Conservation (phyloP, 2,329 filamentous ascomycete genomes). For the Curvularia verruculosa region DNA sequence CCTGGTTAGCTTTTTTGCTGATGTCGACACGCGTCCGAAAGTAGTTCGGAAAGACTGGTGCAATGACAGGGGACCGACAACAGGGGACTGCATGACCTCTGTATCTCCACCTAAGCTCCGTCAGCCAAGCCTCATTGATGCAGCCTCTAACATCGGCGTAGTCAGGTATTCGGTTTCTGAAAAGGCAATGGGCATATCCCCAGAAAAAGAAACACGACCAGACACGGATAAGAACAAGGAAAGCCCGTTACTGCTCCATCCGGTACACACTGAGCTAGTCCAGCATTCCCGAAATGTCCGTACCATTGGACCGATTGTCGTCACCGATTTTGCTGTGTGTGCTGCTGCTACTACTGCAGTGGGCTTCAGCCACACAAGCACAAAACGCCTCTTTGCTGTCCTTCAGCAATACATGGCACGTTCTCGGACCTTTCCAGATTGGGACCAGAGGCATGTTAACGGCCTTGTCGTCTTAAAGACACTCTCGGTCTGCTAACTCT, state of each 20-base stretch:
- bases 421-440: conserved; percentile 64
- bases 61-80: conserved; percentile 19
- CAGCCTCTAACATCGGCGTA: conserved; percentile 11
- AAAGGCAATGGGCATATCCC: neutral
- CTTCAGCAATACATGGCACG: conserved; percentile 54
- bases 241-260: neutral
- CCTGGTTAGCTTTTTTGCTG: conserved; percentile 19
- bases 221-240: neutral
- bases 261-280: conserved; percentile 4
- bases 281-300: conserved; percentile 5
- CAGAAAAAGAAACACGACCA: neutral
- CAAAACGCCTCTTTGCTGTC: conserved; percentile 26
- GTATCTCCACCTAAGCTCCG: conserved; percentile 14
- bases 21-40: conserved; percentile 33
- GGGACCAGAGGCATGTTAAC: conserved; percentile 61
- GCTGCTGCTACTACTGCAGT: conserved; percentile 17
- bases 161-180: conserved; percentile 5
- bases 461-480: neutral
- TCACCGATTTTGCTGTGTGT: conserved; percentile 9
- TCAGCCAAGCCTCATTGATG: conserved; percentile 19
- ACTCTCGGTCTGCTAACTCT: conserved; percentile 17
- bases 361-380: neutral
- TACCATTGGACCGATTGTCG: conserved; percentile 6
- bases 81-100: neutral
- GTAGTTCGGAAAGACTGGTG: conserved; percentile 25